Conservation (phyloP, 2,329 filamentous ascomycete genomes). For the Hawksworthiomyces lignivorus region DNA sequence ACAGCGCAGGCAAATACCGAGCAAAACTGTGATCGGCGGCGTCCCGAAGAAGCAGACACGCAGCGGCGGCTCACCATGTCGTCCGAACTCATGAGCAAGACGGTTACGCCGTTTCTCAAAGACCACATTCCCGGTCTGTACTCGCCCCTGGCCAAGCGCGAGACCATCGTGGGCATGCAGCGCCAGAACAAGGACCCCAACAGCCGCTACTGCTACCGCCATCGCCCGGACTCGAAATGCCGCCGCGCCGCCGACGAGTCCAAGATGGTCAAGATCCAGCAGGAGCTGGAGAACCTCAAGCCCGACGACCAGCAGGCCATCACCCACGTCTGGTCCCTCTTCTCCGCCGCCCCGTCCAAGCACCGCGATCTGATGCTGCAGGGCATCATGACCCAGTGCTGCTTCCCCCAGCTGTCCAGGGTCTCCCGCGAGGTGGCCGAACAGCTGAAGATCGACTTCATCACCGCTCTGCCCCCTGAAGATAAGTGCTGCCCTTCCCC, state of each 20-base stretch:
- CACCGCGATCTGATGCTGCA: conserved; percentile 95
- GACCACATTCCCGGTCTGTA: conserved; percentile 88
- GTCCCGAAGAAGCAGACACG: conserved; percentile 41
- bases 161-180: conserved; percentile 32
- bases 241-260: conserved; percentile 86
- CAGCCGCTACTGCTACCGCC: conserved; percentile 92
- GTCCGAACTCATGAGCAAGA: conserved; percentile 63
- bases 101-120: conserved; percentile 79
- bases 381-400: conserved; percentile 92
- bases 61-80: conserved; percentile 50
- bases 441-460: conserved; percentile 94
- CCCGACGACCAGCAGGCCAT: conserved; percentile 89
- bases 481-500: too few relatives aligned
- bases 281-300: conserved; percentile 77
- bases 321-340: conserved; percentile 94
- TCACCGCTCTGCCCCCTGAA: conserved; percentile 80
- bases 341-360: conserved; percentile 89
- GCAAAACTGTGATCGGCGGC: conserved; percentile 43
- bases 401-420: conserved; percentile 92
- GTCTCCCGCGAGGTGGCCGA: conserved; percentile 87
- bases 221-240: conserved; percentile 90
- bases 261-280: conserved; percentile 89
- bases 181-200: conserved; percentile 50
- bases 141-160: conserved; percentile 62
- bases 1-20: conserved; percentile 17